Percentiles rank a stretch among this genome's conserved stretches.
Conservation (phyloP, 2,329 filamentous ascomycete genomes). For the Pyrenophora graminea region DNA sequence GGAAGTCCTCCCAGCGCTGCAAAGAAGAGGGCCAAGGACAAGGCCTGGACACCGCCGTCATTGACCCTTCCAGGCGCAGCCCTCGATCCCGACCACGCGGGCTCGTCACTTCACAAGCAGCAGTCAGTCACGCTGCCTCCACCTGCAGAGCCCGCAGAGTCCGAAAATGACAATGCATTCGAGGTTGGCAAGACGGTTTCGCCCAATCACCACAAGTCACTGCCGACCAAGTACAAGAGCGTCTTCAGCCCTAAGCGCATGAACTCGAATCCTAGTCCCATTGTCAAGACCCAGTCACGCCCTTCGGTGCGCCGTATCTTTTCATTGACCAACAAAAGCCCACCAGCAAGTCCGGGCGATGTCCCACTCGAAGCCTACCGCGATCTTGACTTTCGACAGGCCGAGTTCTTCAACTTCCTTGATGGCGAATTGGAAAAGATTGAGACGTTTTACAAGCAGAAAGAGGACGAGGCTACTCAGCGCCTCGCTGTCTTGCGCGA, state of each 20-base stretch:
- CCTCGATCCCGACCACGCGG: conserved; percentile 49
- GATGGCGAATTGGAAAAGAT: conserved; percentile 88
- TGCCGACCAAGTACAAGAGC: conserved; percentile 41
- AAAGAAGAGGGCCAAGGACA: conserved; percentile 14
- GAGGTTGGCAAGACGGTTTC: conserved; percentile 50
- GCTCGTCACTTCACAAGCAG: conserved; percentile 21
- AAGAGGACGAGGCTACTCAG: conserved; percentile 81
- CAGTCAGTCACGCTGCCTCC: conserved; percentile 28
- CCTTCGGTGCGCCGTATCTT: conserved; percentile 47
- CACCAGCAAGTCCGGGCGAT: conserved; percentile 49
- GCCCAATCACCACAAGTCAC: conserved; percentile 34
- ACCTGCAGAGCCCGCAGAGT: conserved; percentile 10
- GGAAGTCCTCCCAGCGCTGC: conserved; percentile 51
- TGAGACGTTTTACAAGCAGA: conserved; percentile 83
- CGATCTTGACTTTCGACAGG: conserved; percentile 72
- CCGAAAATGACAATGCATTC: conserved; percentile 46
- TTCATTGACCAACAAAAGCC: conserved; percentile 49
- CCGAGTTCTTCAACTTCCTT: conserved; percentile 86
- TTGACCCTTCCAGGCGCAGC: conserved; percentile 67
- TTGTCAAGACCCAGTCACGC: conserved; percentile 33
- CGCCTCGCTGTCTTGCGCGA: conserved; percentile 73
- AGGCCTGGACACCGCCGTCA: conserved; percentile 50
- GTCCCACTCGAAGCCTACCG: conserved; percentile 61
- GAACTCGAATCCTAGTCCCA: conserved; percentile 45
- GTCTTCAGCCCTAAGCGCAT: conserved; percentile 49